Evolutionary conservation across 2,329 filamentous ascomycete genomes (phyloP).

Genomic region (Coleophoma crateriformis): DNA sequence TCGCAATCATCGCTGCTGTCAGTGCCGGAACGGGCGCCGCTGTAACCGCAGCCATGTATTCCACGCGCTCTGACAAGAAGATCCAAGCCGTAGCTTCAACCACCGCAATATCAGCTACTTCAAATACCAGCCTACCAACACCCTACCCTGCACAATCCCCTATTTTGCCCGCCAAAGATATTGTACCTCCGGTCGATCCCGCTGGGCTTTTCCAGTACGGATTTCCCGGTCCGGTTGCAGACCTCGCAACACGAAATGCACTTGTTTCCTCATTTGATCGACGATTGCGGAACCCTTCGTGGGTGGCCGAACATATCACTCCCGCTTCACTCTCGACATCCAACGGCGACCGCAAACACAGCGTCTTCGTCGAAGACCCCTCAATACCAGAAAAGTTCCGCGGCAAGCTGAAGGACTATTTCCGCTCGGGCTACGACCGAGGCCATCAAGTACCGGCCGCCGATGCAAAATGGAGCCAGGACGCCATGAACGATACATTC

Average conservation of each 20-base stretch:
- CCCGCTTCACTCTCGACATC: constrained; percentile 70
- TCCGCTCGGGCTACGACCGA: constrained; percentile 87
- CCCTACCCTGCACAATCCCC: constrained; percentile 23
- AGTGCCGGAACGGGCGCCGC: constrained; percentile 74
- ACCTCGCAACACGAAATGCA: constrained; percentile 70
- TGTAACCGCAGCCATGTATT: constrained; percentile 63
- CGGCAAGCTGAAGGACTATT: constrained; percentile 88
- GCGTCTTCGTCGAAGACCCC: constrained; percentile 75
- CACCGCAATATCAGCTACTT: constrained; percentile 14
- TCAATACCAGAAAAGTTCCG: constrained; percentile 80
- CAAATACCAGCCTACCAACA: constrained; percentile 20
- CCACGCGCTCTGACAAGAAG: constrained; percentile 46
- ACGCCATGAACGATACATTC: constrained; percentile 94
- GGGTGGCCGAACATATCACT: constrained; percentile 97
- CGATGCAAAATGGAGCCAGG: constrained; percentile 91
- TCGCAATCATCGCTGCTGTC: constrained; percentile 70
- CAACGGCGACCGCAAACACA: constrained; percentile 80
- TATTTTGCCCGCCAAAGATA: constrained; percentile 17
- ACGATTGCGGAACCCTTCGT: constrained; percentile 82
- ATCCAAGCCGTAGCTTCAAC: constrained; percentile 23
- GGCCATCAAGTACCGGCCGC: constrained; percentile 97
- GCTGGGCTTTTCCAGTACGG: constrained; percentile 77
- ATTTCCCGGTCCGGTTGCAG: constrained; percentile 85
- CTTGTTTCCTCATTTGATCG: constrained; percentile 89
- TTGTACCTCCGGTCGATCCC: constrained; percentile 60